Percentiles rank a stretch among this genome's conserved stretches.
These are phyloP conservation scores for Psilocybe cubensis DNA, from an alignment of 768 basidiomycete genomes.

Conservation along the genomic window DNA sequence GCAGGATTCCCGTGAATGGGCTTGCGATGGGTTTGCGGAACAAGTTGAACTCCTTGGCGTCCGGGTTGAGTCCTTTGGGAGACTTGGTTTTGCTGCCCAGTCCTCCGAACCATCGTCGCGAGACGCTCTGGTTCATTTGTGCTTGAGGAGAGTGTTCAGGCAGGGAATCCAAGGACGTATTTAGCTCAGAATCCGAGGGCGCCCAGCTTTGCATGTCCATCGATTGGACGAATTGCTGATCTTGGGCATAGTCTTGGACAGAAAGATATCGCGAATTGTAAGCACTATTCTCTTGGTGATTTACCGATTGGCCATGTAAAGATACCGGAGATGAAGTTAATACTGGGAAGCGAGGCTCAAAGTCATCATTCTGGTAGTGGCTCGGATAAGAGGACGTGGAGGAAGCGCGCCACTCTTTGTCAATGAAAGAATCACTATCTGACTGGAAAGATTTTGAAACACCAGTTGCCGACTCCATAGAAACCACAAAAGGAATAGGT, in stretches of 20 bases:
- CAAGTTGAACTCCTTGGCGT: slow-evolving; percentile 82
- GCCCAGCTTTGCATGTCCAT: slow-evolving; percentile 16
- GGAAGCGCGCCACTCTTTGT: slow-evolving; percentile 51
- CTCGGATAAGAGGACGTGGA: slow-evolving; percentile 17
- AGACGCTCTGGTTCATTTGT: slow-evolving; percentile 10
- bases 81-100: slow-evolving; percentile 38
- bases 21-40: slow-evolving; percentile 32
- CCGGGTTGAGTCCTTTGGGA: slow-evolving; percentile 79
- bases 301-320: slow-evolving; percentile 14
- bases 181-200: slow-evolving; percentile 3
- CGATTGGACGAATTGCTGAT: slow-evolving; percentile 12
- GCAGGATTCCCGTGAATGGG: slow-evolving; percentile 14
- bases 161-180: slow-evolving; percentile 3
- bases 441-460: slow-evolving; percentile 35
- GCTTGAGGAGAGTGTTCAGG: slow-evolving; percentile 9
- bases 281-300: slow-evolving; percentile 1
- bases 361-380: slow-evolving; percentile 15
- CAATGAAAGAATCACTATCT: slow-evolving; percentile 54
- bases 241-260: slow-evolving; percentile 10
- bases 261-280: slow-evolving; percentile 9
- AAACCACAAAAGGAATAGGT: slow-evolving; percentile 15
- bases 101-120: slow-evolving; percentile 13
- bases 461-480: slow-evolving; percentile 16
- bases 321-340: slow-evolving; percentile 19
- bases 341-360: slow-evolving; percentile 10